Conservation (phyloP, 108 stramenopile species). For the Nannochloropsis salina region DNA sequence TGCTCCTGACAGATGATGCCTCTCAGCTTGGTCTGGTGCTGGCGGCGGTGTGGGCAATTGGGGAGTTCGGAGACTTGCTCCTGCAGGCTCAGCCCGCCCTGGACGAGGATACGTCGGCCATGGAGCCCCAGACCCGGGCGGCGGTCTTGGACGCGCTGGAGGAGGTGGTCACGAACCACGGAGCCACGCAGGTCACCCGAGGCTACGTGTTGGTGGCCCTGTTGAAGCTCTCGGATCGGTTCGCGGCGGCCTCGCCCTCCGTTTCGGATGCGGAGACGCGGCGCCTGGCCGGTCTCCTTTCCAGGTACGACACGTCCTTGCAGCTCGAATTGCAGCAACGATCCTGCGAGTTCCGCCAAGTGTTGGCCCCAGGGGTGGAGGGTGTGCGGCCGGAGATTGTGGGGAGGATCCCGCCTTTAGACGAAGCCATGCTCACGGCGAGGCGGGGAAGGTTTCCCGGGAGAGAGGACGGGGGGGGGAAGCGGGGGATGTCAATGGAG, state of each 20-base stretch:
- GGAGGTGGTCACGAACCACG: slow-evolving; percentile 62
- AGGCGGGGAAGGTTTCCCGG: slow-evolving; percentile 43
- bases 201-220: slow-evolving; percentile 71
- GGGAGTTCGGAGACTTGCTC: slow-evolving; percentile 69
- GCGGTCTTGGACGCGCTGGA: slow-evolving; percentile 66
- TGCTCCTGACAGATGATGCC: slow-evolving; percentile 76
- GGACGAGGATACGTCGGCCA: slow-evolving; percentile 13
- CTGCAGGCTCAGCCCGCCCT: neutral
- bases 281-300: slow-evolving; percentile 36
- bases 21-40: slow-evolving; percentile 71
- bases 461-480: slow-evolving; percentile 44
- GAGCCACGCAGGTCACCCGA: slow-evolving; percentile 80
- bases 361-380: slow-evolving; percentile 67
- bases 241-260: slow-evolving; percentile 24
- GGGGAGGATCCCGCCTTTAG: slow-evolving; percentile 87
- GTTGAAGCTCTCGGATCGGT: slow-evolving; percentile 40
- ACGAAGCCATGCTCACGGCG: slow-evolving; percentile 71
- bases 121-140: neutral
- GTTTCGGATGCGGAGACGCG: slow-evolving; percentile 26
- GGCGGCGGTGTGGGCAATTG: slow-evolving; percentile 91
- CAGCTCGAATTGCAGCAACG: slow-evolving; percentile 86
- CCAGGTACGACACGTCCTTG: slow-evolving; percentile 60
- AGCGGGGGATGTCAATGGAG: slow-evolving; percentile 30
- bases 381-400: slow-evolving; percentile 70
- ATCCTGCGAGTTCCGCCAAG: slow-evolving; percentile 80